These are phyloP conservation scores for Rhododendron simsii DNA, from an alignment of 148 eudicot species.

Conservation along the genomic window DNA sequence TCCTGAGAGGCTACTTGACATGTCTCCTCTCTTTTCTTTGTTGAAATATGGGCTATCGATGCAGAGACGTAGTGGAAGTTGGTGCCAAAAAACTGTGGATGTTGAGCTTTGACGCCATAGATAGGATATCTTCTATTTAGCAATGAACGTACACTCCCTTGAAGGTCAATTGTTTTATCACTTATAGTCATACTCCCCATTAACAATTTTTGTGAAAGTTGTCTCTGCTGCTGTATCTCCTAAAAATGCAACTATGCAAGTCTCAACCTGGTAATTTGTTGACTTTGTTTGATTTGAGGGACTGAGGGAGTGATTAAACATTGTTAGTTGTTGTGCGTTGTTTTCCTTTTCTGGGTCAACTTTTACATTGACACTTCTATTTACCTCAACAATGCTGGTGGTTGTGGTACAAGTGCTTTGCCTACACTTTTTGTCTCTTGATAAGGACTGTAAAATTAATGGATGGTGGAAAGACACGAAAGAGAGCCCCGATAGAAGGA, in stretches of 20 bases:
- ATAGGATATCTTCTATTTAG: neutral
- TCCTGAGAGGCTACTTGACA: neutral
- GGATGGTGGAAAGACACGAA: neutral
- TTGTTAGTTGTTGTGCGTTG: neutral
- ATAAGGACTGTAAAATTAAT: neutral
- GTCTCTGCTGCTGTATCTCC: neutral
- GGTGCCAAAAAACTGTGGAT: neutral
- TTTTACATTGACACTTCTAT: neutral
- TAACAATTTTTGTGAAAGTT: neutral
- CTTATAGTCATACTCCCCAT: neutral
- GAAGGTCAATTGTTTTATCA: neutral
- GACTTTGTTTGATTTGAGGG: neutral
- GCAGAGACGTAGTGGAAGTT: neutral
- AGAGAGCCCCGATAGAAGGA: neutral
- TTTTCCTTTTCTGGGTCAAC: neutral
- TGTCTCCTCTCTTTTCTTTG: slow-evolving; percentile 1
- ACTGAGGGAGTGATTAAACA: neutral
- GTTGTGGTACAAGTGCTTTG: neutral
- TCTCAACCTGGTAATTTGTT: neutral
- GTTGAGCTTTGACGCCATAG: neutral
- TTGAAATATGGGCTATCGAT: slow-evolving; percentile 1
- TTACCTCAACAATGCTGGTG: neutral
- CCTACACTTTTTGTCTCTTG: neutral
- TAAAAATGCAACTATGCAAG: neutral
- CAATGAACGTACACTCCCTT: neutral